These are phyloP conservation scores for Cryptococcus amylolentus DNA, from an alignment of 1,284 basidiomycete species.

Conservation along the genomic window DNA sequence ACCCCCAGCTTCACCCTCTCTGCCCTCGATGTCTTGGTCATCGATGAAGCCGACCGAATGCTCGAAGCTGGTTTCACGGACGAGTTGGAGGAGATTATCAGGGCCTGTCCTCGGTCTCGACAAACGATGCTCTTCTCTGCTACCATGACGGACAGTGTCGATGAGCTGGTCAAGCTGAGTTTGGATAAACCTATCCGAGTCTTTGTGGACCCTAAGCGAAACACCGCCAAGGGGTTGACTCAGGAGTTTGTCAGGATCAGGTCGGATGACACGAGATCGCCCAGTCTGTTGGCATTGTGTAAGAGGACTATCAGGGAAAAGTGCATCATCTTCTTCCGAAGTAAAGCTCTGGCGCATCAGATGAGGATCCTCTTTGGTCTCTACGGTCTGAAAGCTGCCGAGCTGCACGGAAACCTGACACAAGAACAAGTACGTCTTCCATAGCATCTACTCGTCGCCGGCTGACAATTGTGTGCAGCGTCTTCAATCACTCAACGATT, in stretches of 20 bases:
- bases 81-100: slow-evolving; percentile 89
- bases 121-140: slow-evolving; percentile 99
- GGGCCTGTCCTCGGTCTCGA: slow-evolving; percentile 77
- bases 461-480: slow-evolving; percentile 56
- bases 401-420: slow-evolving; percentile 89
- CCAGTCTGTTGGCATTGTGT: slow-evolving; percentile 78
- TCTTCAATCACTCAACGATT: slow-evolving; percentile 75
- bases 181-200: slow-evolving; percentile 86
- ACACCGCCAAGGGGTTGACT: slow-evolving; percentile 79
- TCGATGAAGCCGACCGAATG: slow-evolving; percentile 98
- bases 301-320: slow-evolving; percentile 78
- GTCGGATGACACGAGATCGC: slow-evolving; percentile 68
- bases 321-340: slow-evolving; percentile 89
- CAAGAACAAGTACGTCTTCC: slow-evolving; percentile 75
- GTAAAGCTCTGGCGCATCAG: slow-evolving; percentile 95
- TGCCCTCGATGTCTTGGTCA: slow-evolving; percentile 85
- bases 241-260: slow-evolving; percentile 94
- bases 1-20: slow-evolving; percentile 91
- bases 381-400: slow-evolving; percentile 79
- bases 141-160: slow-evolving; percentile 95
- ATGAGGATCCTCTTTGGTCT: slow-evolving; percentile 89
- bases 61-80: slow-evolving; percentile 96
- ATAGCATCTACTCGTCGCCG: slow-evolving; percentile 10
- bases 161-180: slow-evolving; percentile 87
- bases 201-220: slow-evolving; percentile 91